Evolutionary conservation across 2,329 filamentous ascomycete genomes (phyloP), one percentile per base, ranked within the genome.

Genomic region (Ophiostoma pallidulum): DNA sequence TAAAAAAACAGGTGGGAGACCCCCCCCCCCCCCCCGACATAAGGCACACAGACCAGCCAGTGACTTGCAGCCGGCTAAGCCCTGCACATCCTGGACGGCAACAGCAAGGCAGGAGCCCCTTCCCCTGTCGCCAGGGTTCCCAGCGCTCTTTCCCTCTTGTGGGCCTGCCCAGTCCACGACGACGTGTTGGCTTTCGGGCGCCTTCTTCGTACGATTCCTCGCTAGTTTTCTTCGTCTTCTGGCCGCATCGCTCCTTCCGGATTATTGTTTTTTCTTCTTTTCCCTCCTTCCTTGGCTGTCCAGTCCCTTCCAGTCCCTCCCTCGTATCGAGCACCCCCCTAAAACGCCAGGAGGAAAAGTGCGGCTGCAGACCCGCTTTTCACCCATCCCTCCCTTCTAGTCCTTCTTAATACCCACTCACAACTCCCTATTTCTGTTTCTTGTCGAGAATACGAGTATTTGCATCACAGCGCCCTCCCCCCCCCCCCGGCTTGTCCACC

Each of bases 291-390:
- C n/a, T 28, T 41, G 12, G 12, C 12, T n/a, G 13, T 14, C 28
- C 13, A 4, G 13, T 13, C 26, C 10, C 12, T 29, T 41, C 24
- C 26, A n/a, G 8, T 31, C 26, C 8, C 39, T 16, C 39, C 45
- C 33, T 48, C 41, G 48, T 50, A 48, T 51, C 28, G 36, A 41
- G 36, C 42, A n/a, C 19, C n/a, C 43, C 37, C 41, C 41, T 37
- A 26, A 48, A 47, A 39, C 45, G 22, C 49, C 36, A 36, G 37
- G 37, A 48, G 49, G 47, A 48, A 33, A 48, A 44, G 49, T 47
- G 49, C 41, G 40, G 35, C 45, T 44, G 39, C 28, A 39, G 33
- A 33, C 26, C 46, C 46, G 26, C 40, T 48, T 47, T 48, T 40
- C n/a, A 18, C 18, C 35, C 28, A 40, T 12, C 16, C 24, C 26